Percentiles rank a stretch among this genome's conserved stretches.
Conservation (phyloP, 2,329 filamentous ascomycete species). For the Dactylella cylindrospora region DNA sequence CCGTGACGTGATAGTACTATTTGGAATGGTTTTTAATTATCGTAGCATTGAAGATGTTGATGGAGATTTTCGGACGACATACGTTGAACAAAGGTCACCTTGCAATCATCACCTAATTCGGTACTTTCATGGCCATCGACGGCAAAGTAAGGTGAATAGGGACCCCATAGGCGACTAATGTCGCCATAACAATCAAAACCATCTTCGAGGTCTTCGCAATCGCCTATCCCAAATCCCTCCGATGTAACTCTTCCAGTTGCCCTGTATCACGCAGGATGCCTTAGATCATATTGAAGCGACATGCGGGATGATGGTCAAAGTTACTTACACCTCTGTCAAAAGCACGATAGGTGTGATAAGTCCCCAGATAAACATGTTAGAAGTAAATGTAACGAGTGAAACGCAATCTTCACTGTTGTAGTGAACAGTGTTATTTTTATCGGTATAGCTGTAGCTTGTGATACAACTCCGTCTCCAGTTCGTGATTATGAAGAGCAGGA, state of each 20-base stretch:
- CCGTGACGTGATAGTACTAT: constrained; percentile 77
- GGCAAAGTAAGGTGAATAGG: constrained; percentile 82
- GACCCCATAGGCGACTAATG: constrained; percentile 74
- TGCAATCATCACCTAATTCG: constrained; percentile 66
- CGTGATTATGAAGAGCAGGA: constrained; percentile 8
- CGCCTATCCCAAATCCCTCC: too few relatives aligned
- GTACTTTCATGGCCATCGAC: constrained; percentile 62
- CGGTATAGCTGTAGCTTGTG: constrained; percentile 28
- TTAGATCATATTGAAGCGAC: too few relatives aligned
- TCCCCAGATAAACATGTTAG: constrained; percentile 39
- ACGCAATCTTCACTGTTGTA: constrained; percentile 25
- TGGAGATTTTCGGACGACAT: too few relatives aligned
- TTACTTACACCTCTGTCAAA: constrained; percentile 15
- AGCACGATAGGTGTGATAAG: constrained; percentile 32
- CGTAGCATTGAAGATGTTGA: too few relatives aligned
- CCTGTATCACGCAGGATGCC: not conserved
- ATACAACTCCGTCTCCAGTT: constrained; percentile 43
- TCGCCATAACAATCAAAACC: constrained; percentile 66
- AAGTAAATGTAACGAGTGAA: constrained; percentile 24
- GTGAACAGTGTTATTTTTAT: constrained; percentile 15
- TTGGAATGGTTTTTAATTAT: not conserved
- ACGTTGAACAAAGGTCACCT: constrained; percentile 71
- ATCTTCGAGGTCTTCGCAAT: constrained; percentile 59
- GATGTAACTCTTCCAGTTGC: constrained; percentile 13
- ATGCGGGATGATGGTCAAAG: too few relatives aligned